Evolutionary conservation across 129 eudicot genomes (phyloP).

Genomic region (Escallonia herrerae): DNA sequence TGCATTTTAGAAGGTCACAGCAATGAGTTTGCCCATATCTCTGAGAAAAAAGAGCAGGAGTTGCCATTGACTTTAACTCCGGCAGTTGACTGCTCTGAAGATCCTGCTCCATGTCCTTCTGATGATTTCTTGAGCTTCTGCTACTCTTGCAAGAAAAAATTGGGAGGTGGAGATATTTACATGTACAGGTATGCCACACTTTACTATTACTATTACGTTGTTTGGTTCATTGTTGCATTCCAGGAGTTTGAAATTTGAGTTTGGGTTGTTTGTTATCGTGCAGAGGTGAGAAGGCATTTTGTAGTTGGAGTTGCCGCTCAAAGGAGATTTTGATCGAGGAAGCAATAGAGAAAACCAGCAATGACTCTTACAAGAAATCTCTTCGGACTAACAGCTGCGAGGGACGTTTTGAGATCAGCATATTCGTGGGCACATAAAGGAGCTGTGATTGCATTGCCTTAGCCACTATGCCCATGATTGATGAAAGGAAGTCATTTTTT

Average conservation of each 20-base stretch:
- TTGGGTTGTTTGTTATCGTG: conserved; percentile 1
- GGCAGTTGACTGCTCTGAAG: conserved; percentile 8
- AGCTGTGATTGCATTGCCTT: conserved; percentile 29
- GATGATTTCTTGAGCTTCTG: conserved; percentile 79
- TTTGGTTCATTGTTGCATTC: background rate
- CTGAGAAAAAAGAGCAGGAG: conserved; percentile 22
- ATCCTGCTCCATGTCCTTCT: conserved; percentile 27
- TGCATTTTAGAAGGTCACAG: conserved; percentile 80
- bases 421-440: conserved; percentile 57
- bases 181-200: conserved; percentile 71
- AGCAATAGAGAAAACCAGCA: conserved; percentile 53
- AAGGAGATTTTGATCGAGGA: conserved; percentile 76
- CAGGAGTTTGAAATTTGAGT: background rate
- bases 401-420: conserved; percentile 50
- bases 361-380: conserved; percentile 26
- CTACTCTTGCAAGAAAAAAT: conserved; percentile 74
- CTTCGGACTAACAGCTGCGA: conserved; percentile 30
- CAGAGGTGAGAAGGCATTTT: conserved; percentile 98
- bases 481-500: conserved; percentile 16
- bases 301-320: conserved; percentile 74
- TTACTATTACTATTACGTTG: too few relatives aligned
- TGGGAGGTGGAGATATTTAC: conserved; percentile 92
- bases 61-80: conserved; percentile 6
- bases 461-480: conserved; percentile 52
- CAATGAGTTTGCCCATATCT: conserved; percentile 29